Evolutionary conservation across 352 stramenopile species (phyloP), one percentile per base, ranked within the genome.

Genomic region (Pythium pyrilobum): DNA sequence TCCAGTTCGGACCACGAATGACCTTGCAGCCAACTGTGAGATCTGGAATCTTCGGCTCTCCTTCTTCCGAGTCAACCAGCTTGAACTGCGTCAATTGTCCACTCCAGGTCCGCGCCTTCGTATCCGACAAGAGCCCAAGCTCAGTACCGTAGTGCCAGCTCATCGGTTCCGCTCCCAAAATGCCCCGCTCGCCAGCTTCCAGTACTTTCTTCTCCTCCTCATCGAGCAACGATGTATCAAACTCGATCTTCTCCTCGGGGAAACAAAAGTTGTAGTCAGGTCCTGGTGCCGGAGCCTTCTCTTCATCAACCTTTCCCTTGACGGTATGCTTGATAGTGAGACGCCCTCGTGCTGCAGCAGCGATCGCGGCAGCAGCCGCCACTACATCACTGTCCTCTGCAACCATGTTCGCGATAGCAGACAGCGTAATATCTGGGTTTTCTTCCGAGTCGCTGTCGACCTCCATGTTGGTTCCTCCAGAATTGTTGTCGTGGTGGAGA

Each of bases 1-100:
- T 95, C 85, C 85, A 96, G 59, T 92, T 89, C 16, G 87, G 87
- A 29, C 87, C 87, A n/a, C 87, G 85, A 62, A 91, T 88, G 13
- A 96, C 87, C 39, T 90, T 87, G 58, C 81, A 92, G 1, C 87
- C 87, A 20, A 96, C 79, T 12, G 70, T 80, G 1, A 95, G 67
- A 32, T 89, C 71, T 0, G 77, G 77, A 48, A 82, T 55, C 20
- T 67, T 69, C 20, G 63, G 64, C 15, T 70, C 53, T 10, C 74
- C 70, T 16, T 83, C 67, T 39, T 72, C 55, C 20, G 76, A 68
- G 20, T 77, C 59, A 2, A 62, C 58, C 10, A 92, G 51, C 47
- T 71, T 76, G 28, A 78, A 84, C 58, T 96, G 87, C 9, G 70
- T 87, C 27, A 95, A 25, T 8, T 61, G 74, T 15, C 87, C 87